Evolutionary conservation across 257 asterid species (phyloP).

Genomic region (Gardenia jasminoides): DNA sequence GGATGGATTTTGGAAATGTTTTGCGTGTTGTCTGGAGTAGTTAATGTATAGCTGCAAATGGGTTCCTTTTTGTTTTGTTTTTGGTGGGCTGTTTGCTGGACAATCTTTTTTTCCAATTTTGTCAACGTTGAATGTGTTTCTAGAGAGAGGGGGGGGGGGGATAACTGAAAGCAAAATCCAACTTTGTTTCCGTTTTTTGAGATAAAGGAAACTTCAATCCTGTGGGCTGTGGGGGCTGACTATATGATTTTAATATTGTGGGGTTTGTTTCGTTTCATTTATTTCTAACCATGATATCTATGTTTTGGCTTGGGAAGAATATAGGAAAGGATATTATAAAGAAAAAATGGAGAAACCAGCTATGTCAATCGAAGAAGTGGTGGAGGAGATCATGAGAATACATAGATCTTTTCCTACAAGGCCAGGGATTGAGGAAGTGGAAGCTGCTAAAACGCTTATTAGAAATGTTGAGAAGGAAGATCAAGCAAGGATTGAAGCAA

Average conservation of each 20-base stretch:
- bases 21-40: background rate
- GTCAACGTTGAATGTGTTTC: background rate
- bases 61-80: slow-evolving; percentile 2
- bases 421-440: slow-evolving; percentile 81
- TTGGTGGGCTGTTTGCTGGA: background rate
- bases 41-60: background rate
- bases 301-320: background rate
- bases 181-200: slow-evolving; percentile 10
- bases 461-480: slow-evolving; percentile 77
- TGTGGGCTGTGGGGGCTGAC: slow-evolving; percentile 6
- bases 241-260: background rate
- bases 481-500: slow-evolving; percentile 55
- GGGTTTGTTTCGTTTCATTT: background rate
- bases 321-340: background rate
- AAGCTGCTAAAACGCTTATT: slow-evolving; percentile 61
- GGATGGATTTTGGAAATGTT: background rate
- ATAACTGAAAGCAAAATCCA: background rate
- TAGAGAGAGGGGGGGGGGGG: too few relatives aligned
- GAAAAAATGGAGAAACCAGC: slow-evolving; percentile 39
- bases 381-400: slow-evolving; percentile 69
- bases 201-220: background rate
- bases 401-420: slow-evolving; percentile 72
- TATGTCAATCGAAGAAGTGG: slow-evolving; percentile 59
- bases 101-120: slow-evolving; percentile 20
- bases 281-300: background rate